Base-by-base conservation (phyloP, 2,329 filamentous ascomycete species). In the Stemphylium vesicarium region DNA sequence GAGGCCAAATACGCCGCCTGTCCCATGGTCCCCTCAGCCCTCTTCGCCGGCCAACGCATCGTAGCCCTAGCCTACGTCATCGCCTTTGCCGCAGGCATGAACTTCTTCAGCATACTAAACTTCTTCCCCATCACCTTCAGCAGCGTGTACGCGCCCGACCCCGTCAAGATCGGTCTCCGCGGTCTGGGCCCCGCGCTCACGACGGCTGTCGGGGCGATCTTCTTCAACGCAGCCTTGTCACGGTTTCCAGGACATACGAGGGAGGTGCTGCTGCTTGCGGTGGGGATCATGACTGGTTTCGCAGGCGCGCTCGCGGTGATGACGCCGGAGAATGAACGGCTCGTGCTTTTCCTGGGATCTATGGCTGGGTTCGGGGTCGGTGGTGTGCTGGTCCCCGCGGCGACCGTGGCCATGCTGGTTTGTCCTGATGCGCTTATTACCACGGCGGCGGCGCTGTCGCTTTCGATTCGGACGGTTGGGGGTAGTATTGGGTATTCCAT, bases 381-480 rank as follows among this genome's bases (percentile, higher is more conserved):
- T 20, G 73, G 71, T 16, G 66, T 75, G 0, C 60, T 75, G 1
- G 73, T 75, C 0, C 73, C 73, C 2, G 70, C 71, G 37, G 69
- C 71, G 1, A 73, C 70, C 3, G 59, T 73, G 3, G 72, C 72
- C 22, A 72, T 71, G 68, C 65, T 72, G 1, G 68, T 72, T 10
- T 71, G 66, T 24, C 70, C 71, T 0, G 72, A 74, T 44, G 59
- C 67, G 4, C 61, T 72, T 5, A 74, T 74, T 39, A 73, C 71
- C 4, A 73, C 72, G n/a, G 69, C 68, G 0, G 69, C 79, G 65
- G 49, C 78, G 60, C 5, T 79, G 18, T 76, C 81, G 26, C 79
- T 80, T 10, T 79, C 76, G 16, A 79, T 82, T 50, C 77, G 80
- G 26, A 77, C 76, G 4, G 71, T 74, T 22, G 73, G 71, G n/a